phyloP scores from a whole-genome alignment of 2,329 filamentous ascomycete species.

The Daldinia sp. region DNA sequence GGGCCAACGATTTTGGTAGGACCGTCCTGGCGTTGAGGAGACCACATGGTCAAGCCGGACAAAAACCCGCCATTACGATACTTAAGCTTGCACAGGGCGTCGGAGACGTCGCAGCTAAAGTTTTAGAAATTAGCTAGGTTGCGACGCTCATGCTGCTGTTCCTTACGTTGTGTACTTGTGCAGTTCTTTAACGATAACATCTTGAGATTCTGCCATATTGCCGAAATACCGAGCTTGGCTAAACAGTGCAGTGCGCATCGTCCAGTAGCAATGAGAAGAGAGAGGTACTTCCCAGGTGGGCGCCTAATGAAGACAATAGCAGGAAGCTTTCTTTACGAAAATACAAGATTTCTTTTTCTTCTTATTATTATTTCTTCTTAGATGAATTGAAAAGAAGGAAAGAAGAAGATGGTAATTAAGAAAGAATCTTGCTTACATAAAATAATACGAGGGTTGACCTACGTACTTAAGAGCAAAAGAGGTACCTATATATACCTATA shows the following conservation, averaged over 20 bases:
- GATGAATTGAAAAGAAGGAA: too few relatives aligned
- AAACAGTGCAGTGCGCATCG: background rate
- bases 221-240: constrained; percentile 17
- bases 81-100: constrained; percentile 64
- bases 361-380: background rate
- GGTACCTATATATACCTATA: too few relatives aligned
- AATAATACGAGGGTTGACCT: too few relatives aligned
- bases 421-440: too few relatives aligned
- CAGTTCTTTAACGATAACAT: constrained; percentile 51
- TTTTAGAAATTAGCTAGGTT: constrained; percentile 22
- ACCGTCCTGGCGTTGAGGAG: constrained; percentile 63
- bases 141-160: background rate
- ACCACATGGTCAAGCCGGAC: constrained; percentile 66
- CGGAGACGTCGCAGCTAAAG: constrained; percentile 62
- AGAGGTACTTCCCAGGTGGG: background rate
- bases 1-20: constrained; percentile 66
- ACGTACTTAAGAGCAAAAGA: too few relatives aligned
- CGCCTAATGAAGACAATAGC: background rate
- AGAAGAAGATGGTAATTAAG: too few relatives aligned
- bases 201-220: constrained; percentile 42
- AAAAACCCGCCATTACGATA: constrained; percentile 65
- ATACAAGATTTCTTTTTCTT: background rate
- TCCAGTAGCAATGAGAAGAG: background rate
- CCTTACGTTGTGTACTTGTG: constrained; percentile 53
- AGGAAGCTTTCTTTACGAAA: background rate